phyloP scores from a whole-genome alignment of 768 basidiomycete genomes.

The Suillus occidentalis region DNA sequence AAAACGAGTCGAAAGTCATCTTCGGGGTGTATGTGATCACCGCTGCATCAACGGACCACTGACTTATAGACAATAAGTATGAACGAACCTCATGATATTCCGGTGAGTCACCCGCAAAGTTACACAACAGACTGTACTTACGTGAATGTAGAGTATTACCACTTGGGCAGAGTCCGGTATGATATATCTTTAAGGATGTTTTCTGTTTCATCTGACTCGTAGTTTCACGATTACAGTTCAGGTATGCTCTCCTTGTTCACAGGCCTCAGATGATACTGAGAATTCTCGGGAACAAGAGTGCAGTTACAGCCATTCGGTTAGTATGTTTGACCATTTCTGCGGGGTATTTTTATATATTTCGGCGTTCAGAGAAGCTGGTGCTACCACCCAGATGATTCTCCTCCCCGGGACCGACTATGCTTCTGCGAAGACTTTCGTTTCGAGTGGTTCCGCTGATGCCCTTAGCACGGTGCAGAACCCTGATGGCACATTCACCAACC shows the following conservation, averaged over 20 bases:
- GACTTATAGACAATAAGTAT: conserved; percentile 36
- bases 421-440: conserved; percentile 49
- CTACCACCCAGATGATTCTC: conserved; percentile 54
- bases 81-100: conserved; percentile 66
- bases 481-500: conserved; percentile 43
- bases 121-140: not conserved
- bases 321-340: conserved; percentile 38
- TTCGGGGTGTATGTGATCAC: conserved; percentile 46
- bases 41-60: not conserved
- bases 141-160: conserved; percentile 33
- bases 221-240: not conserved
- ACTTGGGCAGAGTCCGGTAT: conserved; percentile 43
- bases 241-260: not conserved
- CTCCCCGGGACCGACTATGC: conserved; percentile 62
- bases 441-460: conserved; percentile 50
- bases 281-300: conserved; percentile 44
- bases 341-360: not conserved
- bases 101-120: conserved; percentile 20
- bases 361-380: conserved; percentile 31
- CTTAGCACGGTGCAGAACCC: conserved; percentile 45
- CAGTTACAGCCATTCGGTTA: conserved; percentile 59
- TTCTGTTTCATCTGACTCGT: not conserved
- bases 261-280: not conserved
- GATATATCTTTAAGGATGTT: not conserved
- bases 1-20: conserved; percentile 38